Evolutionary conservation across 116 monocot species (phyloP).

Genomic region (Phalaenopsis hybrid): DNA sequence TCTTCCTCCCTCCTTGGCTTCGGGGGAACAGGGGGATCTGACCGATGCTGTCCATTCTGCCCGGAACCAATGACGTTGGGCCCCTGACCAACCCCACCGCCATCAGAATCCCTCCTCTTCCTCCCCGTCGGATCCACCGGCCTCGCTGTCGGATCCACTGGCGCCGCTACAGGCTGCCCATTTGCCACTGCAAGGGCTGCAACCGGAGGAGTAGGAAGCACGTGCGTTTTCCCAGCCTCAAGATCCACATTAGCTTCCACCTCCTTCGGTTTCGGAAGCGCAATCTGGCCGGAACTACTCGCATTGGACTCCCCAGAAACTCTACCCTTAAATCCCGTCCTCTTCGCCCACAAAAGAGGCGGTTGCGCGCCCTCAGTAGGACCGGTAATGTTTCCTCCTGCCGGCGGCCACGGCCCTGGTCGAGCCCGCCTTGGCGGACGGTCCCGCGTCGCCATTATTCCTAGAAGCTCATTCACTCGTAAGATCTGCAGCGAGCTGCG

Average conservation of each 20-base stretch:
- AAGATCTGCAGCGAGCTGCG: neutral
- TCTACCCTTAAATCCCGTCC: constrained; percentile 64
- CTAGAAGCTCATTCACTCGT: neutral
- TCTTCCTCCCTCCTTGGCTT: constrained; percentile 36
- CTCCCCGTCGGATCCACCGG: constrained; percentile 21
- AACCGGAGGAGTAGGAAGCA: constrained; percentile 26
- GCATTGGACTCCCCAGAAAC: constrained; percentile 67
- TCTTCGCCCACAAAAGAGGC: constrained; percentile 82
- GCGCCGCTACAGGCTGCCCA: neutral
- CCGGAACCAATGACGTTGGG: constrained; percentile 8
- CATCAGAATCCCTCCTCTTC: constrained; percentile 24
- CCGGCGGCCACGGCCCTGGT: constrained; percentile 68
- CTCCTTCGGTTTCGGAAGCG: constrained; percentile 25
- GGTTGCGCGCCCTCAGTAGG: constrained; percentile 11
- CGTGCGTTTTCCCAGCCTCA: constrained; percentile 37
- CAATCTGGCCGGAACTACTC: constrained; percentile 58
- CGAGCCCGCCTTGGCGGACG: constrained; percentile 33
- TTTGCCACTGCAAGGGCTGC: neutral
- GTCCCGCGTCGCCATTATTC: constrained; percentile 15
- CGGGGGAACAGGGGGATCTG: constrained; percentile 5
- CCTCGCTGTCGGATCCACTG: neutral
- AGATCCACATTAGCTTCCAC: constrained; percentile 39
- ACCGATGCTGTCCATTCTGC: constrained; percentile 11
- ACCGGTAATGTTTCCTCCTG: constrained; percentile 3
- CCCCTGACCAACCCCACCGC: constrained; percentile 9